These are phyloP conservation scores for Fusarium protoensiforme DNA, from an alignment of 2,329 filamentous ascomycete genomes.

Conservation along the genomic window DNA sequence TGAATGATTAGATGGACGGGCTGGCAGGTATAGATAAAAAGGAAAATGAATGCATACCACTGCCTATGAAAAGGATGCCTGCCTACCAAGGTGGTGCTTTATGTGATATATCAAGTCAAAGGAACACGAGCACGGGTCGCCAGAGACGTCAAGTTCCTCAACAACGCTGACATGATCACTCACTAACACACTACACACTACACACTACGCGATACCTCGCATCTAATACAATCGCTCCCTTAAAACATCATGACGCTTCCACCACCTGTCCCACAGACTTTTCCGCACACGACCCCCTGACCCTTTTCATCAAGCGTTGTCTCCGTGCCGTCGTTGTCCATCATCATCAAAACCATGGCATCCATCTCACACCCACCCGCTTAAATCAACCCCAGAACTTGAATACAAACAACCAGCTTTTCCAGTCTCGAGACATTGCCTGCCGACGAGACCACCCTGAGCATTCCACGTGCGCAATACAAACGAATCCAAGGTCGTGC, in stretches of 20 bases:
- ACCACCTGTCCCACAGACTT: neutral
- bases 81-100: neutral
- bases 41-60: neutral
- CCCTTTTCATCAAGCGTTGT: conserved; percentile 9
- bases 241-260: conserved; percentile 4
- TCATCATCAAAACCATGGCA: neutral
- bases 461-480: neutral
- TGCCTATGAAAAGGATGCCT: neutral
- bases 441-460: neutral
- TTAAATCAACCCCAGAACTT: neutral
- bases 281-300: neutral
- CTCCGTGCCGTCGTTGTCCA: conserved; percentile 4
- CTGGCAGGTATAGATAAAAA: conserved; percentile 19
- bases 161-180: conserved; percentile 4
- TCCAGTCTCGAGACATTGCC: neutral
- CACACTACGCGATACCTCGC: conserved; percentile 6
- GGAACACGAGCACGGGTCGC: neutral
- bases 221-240: conserved; percentile 10
- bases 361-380: neutral
- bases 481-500: neutral
- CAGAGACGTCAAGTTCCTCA: neutral
- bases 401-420: neutral
- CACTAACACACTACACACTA: conserved; percentile 28
- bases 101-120: neutral
- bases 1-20: conserved; percentile 6